Evolutionary conservation across 306 rosid genomes (phyloP).

Genomic region (Ziziphus jujuba): DNA sequence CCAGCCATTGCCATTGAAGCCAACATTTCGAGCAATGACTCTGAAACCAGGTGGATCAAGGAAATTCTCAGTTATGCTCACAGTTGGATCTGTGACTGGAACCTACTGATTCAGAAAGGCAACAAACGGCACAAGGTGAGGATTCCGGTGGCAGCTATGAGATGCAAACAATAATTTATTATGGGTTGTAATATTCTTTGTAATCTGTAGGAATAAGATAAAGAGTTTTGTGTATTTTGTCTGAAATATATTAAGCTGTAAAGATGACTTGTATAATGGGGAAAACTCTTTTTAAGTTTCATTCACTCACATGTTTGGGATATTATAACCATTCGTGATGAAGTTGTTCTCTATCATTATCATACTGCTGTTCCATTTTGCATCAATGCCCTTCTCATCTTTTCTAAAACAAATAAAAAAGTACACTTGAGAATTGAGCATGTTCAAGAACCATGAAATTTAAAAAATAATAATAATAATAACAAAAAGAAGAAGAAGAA

Average conservation of each 20-base stretch:
- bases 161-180: slow-evolving; percentile 59
- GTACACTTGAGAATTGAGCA: neutral
- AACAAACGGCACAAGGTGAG: slow-evolving; percentile 96
- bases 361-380: neutral
- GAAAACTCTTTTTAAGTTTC: slow-evolving; percentile 43
- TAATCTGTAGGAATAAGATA: slow-evolving; percentile 83
- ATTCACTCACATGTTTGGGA: slow-evolving; percentile 65
- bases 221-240: slow-evolving; percentile 47
- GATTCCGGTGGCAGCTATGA: slow-evolving; percentile 86
- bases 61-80: slow-evolving; percentile 63
- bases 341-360: neutral
- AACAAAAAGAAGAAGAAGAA: too few species aligned
- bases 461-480: too few species aligned
- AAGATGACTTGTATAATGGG: slow-evolving; percentile 57
- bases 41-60: slow-evolving; percentile 59
- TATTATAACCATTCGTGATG: slow-evolving; percentile 14
- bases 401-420: neutral
- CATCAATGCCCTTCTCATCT: neutral
- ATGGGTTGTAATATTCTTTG: slow-evolving; percentile 91
- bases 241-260: slow-evolving; percentile 63
- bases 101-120: slow-evolving; percentile 81
- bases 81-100: slow-evolving; percentile 69
- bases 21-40: slow-evolving; percentile 81
- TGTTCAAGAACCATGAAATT: too few species aligned
- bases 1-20: slow-evolving; percentile 85